Evolutionary conservation across 2,329 filamentous ascomycete species (phyloP).

Genomic region (Monosporascus sp.): DNA sequence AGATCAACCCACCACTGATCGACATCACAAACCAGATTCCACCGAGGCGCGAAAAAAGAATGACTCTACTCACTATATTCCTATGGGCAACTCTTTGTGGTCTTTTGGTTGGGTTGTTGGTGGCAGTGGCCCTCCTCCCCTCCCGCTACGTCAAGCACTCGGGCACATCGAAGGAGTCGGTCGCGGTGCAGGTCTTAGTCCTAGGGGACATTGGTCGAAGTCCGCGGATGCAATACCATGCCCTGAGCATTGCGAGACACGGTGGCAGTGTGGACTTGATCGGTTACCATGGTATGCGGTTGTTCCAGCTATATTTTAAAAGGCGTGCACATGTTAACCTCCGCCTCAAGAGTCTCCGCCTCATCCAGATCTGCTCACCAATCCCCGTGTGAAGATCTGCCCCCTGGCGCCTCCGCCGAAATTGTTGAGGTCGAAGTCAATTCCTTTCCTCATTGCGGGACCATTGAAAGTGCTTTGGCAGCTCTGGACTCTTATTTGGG

Average conservation of each 20-base stretch:
- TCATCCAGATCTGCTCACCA: slow-evolving; percentile 69
- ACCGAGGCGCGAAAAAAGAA: not conserved
- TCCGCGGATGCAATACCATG: slow-evolving; percentile 98
- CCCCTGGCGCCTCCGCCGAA: slow-evolving; percentile 64
- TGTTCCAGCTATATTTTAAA: too few relatives aligned
- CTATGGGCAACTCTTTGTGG: slow-evolving; percentile 17
- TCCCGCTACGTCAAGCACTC: slow-evolving; percentile 32
- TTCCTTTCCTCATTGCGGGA: slow-evolving; percentile 73
- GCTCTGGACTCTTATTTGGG: slow-evolving; percentile 62
- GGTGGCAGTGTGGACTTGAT: slow-evolving; percentile 78
- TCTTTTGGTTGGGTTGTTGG: slow-evolving; percentile 25
- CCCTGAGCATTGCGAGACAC: slow-evolving; percentile 80
- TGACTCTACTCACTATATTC: slow-evolving; percentile 17
- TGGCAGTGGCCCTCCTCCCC: slow-evolving; percentile 29
- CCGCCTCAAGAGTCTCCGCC: slow-evolving; percentile 62
- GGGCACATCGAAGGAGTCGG: slow-evolving; percentile 19
- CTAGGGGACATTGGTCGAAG: slow-evolving; percentile 93
- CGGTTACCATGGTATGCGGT: slow-evolving; percentile 68
- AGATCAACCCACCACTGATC: not conserved
- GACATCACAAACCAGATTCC: not conserved
- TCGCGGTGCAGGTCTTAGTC: slow-evolving; percentile 73
- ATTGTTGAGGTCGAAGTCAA: slow-evolving; percentile 59
- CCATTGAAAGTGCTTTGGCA: slow-evolving; percentile 87
- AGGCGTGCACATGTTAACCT: slow-evolving; percentile 2
- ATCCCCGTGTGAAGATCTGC: slow-evolving; percentile 65